These are phyloP conservation scores for Batrachochytrium dendrobatidis DNA, from an alignment of 371 early-diverging fungal species.

Conservation along the genomic window DNA sequence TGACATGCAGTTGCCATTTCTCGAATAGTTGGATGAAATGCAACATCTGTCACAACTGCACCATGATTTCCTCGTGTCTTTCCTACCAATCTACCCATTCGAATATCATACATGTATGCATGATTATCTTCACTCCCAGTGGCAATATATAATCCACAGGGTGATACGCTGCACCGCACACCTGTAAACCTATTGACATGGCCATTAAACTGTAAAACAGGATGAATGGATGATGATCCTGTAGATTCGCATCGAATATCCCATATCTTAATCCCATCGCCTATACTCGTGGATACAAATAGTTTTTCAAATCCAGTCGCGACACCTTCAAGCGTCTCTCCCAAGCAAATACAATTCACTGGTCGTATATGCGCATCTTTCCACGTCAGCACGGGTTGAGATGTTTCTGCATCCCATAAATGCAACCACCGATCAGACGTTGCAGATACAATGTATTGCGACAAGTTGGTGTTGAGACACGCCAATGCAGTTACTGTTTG, in stretches of 20 bases:
- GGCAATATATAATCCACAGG: constrained; percentile 16
- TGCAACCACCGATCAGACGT: constrained; percentile 15
- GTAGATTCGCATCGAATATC: neutral
- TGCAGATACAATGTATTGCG: constrained; percentile 11
- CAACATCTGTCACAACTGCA: constrained; percentile 13
- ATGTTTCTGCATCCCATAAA: constrained; percentile 13
- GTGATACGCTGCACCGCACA: constrained; percentile 14
- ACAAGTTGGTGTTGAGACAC: constrained; percentile 11
- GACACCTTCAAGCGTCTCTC: neutral
- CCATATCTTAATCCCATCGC: neutral
- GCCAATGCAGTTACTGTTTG: constrained; percentile 15
- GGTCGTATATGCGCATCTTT: constrained; percentile 11
- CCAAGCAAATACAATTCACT: constrained; percentile 6
- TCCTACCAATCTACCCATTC: constrained; percentile 9
- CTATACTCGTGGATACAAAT: neutral
- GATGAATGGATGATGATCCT: constrained; percentile 2
- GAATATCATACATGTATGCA: constrained; percentile 21
- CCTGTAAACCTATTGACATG: constrained; percentile 11
- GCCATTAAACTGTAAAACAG: constrained; percentile 15
- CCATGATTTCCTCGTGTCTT: constrained; percentile 12
- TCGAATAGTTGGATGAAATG: constrained; percentile 9
- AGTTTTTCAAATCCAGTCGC: neutral
- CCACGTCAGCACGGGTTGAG: neutral
- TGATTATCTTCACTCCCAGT: constrained; percentile 20
- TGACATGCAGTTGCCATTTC: constrained; percentile 10